phyloP scores from a whole-genome alignment of 1,284 basidiomycete species.

The Sparassis latifolia region DNA sequence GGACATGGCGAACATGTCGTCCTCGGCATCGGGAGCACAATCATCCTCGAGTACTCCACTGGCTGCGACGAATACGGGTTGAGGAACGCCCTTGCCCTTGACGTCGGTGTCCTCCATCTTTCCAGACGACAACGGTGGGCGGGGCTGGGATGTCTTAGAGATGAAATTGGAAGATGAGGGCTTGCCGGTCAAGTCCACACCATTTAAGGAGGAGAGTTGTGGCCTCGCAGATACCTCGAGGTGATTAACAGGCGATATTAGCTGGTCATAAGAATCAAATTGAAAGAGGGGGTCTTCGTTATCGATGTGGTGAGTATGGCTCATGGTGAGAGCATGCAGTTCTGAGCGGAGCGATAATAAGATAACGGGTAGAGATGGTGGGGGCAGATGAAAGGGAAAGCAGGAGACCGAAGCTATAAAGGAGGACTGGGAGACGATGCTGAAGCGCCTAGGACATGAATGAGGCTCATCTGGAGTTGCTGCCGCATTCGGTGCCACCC shows the following conservation, averaged over 20 bases:
- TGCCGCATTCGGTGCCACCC: no score
- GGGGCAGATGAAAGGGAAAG: conserved; percentile 8
- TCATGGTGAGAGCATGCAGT: conserved; percentile 32
- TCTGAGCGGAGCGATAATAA: conserved; percentile 15
- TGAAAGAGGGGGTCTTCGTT: conserved; percentile 46
- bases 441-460: background rate
- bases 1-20: conserved; percentile 20
- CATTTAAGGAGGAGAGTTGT: conserved; percentile 10
- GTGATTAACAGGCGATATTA: conserved; percentile 12
- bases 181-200: conserved; percentile 6
- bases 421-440: conserved; percentile 3
- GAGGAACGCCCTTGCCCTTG: conserved; percentile 46
- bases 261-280: conserved; percentile 42
- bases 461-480: no score
- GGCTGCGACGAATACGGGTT: conserved; percentile 37
- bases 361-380: conserved; percentile 22
- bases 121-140: conserved; percentile 7
- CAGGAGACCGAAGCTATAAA: conserved; percentile 8
- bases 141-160: conserved; percentile 3
- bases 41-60: background rate
- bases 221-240: conserved; percentile 22
- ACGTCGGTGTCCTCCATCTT: conserved; percentile 14
- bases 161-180: conserved; percentile 6
- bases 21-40: background rate
- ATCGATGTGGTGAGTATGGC: conserved; percentile 43